Conservation (phyloP, 257 asterid species). For the Solanum tarijense region DNA sequence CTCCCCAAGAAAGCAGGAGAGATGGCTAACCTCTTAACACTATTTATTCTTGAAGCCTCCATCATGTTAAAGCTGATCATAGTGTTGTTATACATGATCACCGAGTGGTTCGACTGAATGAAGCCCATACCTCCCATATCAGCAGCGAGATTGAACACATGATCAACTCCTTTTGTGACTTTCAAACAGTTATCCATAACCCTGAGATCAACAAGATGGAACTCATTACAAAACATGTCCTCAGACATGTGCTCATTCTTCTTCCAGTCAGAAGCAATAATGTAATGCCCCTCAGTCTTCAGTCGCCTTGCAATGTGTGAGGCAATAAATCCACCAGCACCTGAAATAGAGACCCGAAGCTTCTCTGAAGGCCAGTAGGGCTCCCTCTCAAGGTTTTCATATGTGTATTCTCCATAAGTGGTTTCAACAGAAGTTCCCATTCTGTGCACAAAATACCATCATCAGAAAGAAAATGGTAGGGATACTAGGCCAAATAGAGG, state of each 20-base stretch:
- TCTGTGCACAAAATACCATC: constrained; percentile 11
- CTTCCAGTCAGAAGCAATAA: constrained; percentile 95
- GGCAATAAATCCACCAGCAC: constrained; percentile 91
- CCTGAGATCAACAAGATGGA: constrained; percentile 86
- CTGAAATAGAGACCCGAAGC: constrained; percentile 70
- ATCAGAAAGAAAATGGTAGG: neutral
- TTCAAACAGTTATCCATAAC: constrained; percentile 91
- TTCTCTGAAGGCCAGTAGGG: constrained; percentile 80
- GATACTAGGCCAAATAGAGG: neutral
- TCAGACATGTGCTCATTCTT: constrained; percentile 90
- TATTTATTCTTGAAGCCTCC: constrained; percentile 75
- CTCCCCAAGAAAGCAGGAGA: neutral
- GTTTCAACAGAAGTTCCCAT: constrained; percentile 58
- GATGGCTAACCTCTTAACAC: constrained; percentile 53
- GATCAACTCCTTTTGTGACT: constrained; percentile 65
- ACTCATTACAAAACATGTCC: constrained; percentile 90
- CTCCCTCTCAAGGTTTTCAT: constrained; percentile 71
- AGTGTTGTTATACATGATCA: constrained; percentile 83
- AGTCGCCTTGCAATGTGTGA: constrained; percentile 86
- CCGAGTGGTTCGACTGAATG: constrained; percentile 92
- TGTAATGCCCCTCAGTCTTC: constrained; percentile 78
- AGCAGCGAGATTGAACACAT: constrained; percentile 88
- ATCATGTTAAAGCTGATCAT: constrained; percentile 95
- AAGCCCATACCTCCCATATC: constrained; percentile 99
- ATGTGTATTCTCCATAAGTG: constrained; percentile 63